phyloP scores from a whole-genome alignment of 1,284 basidiomycete species.

The Sporisorium iseilematis-ciliati region DNA sequence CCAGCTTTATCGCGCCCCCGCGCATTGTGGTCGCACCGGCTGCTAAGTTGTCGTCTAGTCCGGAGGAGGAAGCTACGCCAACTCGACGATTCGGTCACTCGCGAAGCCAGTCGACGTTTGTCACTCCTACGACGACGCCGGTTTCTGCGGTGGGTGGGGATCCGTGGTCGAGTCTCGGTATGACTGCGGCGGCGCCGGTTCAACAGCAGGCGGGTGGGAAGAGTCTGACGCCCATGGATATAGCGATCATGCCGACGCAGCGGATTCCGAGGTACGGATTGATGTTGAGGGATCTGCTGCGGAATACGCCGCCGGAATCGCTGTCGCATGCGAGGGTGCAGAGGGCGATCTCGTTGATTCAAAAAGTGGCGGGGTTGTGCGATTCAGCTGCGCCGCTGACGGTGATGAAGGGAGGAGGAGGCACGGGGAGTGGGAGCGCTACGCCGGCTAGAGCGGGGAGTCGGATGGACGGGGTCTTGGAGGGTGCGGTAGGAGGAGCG shows the following conservation, averaged over 20 bases:
- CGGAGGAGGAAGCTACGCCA: slow-evolving; percentile 14
- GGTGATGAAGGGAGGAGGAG: not conserved
- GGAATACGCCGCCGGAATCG: slow-evolving; percentile 59
- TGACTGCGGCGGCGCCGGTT: not conserved
- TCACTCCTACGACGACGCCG: slow-evolving; percentile 23
- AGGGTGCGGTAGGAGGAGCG: not conserved
- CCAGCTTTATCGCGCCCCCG: slow-evolving; percentile 24
- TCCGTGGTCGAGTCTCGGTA: slow-evolving; percentile 5
- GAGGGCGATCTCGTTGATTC: slow-evolving; percentile 41
- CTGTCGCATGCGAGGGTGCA: slow-evolving; percentile 53
- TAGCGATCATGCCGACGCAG: slow-evolving; percentile 68
- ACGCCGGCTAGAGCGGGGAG: slow-evolving; percentile 25
- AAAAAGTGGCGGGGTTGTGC: slow-evolving; percentile 41
- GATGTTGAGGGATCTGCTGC: slow-evolving; percentile 59
- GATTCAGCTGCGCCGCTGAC: slow-evolving; percentile 36
- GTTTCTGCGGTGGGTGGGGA: slow-evolving; percentile 7
- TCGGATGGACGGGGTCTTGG: slow-evolving; percentile 26
- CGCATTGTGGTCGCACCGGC: slow-evolving; percentile 16
- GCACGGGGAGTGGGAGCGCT: slow-evolving; percentile 16
- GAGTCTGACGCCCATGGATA: slow-evolving; percentile 60
- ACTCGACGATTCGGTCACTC: slow-evolving; percentile 26
- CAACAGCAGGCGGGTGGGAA: slow-evolving; percentile 21
- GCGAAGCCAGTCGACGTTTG: slow-evolving; percentile 34
- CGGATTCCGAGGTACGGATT: slow-evolving; percentile 61
- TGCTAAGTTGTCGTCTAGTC: slow-evolving; percentile 12